These are phyloP conservation scores for Coemansia furcata DNA, from an alignment of 192 early-diverging fungal species.

Conservation along the genomic window DNA sequence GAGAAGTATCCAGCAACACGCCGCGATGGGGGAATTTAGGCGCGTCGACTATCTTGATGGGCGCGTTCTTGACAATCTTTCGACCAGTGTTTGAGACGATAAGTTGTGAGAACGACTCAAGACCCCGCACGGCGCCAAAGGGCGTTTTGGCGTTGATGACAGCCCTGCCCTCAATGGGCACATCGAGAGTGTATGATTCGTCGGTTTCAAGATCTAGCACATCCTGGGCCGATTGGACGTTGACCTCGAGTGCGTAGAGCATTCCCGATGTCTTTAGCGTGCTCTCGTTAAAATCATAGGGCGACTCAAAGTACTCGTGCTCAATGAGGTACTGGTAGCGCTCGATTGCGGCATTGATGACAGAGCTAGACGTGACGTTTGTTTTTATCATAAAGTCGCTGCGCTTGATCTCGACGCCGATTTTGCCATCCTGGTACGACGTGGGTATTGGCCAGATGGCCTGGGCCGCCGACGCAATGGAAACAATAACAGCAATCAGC, in stretches of 20 bases:
- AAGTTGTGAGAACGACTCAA: constrained; percentile 79
- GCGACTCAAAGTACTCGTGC: constrained; percentile 57
- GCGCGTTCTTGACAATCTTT: constrained; percentile 57
- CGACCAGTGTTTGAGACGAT: constrained; percentile 54
- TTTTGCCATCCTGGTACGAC: constrained; percentile 32
- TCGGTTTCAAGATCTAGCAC: constrained; percentile 61
- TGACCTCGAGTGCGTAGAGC: constrained; percentile 40
- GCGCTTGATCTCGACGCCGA: constrained; percentile 56
- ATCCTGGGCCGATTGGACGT: constrained; percentile 49
- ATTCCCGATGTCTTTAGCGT: constrained; percentile 44
- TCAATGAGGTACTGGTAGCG: constrained; percentile 59
- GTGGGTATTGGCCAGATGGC: constrained; percentile 46
- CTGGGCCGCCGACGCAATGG: not conserved
- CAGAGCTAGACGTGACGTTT: constrained; percentile 59
- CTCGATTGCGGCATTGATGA: constrained; percentile 55
- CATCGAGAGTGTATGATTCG: constrained; percentile 67
- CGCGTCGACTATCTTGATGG: constrained; percentile 58
- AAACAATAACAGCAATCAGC: not conserved
- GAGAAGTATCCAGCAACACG: constrained; percentile 66
- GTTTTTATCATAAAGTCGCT: constrained; percentile 58
- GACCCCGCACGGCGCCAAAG: constrained; percentile 69
- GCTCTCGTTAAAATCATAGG: constrained; percentile 41
- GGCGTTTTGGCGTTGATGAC: constrained; percentile 58
- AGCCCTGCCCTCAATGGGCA: constrained; percentile 56
- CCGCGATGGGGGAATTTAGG: constrained; percentile 69